Conservation (phyloP, 768 basidiomycete species). For the Cystofilobasidium macerans region DNA sequence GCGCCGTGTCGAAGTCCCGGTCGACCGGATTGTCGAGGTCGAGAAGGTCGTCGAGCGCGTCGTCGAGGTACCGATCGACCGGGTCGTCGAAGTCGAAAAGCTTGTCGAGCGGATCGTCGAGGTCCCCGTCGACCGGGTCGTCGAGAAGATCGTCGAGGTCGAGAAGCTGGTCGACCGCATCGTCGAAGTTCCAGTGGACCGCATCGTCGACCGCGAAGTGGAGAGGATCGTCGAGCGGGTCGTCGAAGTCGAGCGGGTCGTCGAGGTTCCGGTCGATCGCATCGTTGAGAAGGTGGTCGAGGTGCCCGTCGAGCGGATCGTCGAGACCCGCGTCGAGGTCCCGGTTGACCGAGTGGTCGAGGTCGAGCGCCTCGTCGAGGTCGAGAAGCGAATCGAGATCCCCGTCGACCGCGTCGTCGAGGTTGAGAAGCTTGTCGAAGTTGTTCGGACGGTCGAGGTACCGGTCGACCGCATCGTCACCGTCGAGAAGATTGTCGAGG, state of each 20-base stretch:
- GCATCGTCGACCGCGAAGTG: constrained; percentile 30
- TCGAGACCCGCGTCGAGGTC: constrained; percentile 30
- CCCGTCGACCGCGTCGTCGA: constrained; percentile 31
- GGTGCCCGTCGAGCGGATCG: constrained; percentile 31
- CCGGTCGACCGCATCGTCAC: constrained; percentile 27
- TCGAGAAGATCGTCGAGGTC: constrained; percentile 26
- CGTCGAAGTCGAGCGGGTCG: constrained; percentile 28
- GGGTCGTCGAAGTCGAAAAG: constrained; percentile 29
- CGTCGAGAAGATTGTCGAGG: constrained; percentile 28
- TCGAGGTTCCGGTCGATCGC: constrained; percentile 27
- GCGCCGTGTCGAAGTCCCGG: constrained; percentile 29
- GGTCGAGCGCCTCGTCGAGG: constrained; percentile 27
- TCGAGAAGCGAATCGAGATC: constrained; percentile 25
- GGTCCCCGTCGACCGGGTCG: constrained; percentile 31
- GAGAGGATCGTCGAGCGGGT: constrained; percentile 30
- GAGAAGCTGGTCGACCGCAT: constrained; percentile 29
- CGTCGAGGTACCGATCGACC: constrained; percentile 24
- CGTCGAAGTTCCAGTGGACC: constrained; percentile 32
- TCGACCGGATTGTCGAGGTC: constrained; percentile 28
- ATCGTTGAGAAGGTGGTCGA: constrained; percentile 33
- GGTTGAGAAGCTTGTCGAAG: constrained; percentile 30
- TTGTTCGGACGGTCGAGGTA: constrained; percentile 28
- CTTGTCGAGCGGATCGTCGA: constrained; percentile 30
- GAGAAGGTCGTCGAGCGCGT: constrained; percentile 30
- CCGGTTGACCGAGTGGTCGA: constrained; percentile 31